Evolutionary conservation across 768 basidiomycete species (phyloP), one percentile per base, ranked within the genome.

Genomic region (Leccinellum rugosiceps): DNA sequence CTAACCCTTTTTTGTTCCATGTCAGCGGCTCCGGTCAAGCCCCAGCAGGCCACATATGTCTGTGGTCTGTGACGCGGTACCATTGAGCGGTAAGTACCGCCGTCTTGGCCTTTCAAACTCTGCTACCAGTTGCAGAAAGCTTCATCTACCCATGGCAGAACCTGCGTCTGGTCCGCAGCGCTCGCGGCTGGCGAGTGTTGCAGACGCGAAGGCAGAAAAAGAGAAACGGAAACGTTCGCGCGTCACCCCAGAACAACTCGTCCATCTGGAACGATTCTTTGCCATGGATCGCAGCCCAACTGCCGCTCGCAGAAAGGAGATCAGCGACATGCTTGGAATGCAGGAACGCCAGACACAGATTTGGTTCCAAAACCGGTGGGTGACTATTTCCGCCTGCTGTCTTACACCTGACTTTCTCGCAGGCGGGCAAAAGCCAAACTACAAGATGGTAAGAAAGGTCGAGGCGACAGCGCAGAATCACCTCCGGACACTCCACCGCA

Each of bases 321-420:
- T 93, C 52, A 84, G 87, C 57, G 81, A 85, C 25, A 70, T 82
- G 55, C 77, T 93, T 5, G 88, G 88, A 15, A 91, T 93, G 87
- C 82, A 88, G 51, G 91, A 92, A 72, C 84, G 90, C 35, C 91
- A 92, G 76, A 91, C 88, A 0, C 91, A 92, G 72, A 88, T 93
- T 48, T 92, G 91, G 91, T 93, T 92, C 65, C 90, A 93, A 69
- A 92, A 93, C 68, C 78, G 90, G 90, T 63, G 26, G 7, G 63
- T 61, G 5, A 32, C 6, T 31, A 31, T 9, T 43, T 50, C 11
- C 19, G 52, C 13, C 44, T 2, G 8, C 7, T 23, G 21, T 38
- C 23, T 38, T 52, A 17, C 14, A 13, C 47, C 52, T 53, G 30
- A 56, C 30, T n/a, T 23, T 32, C 52, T 47, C 4, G 34, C 59